Evolutionary conservation across 306 rosid genomes (phyloP), one percentile per base, ranked within the genome.

Genomic region (Cicer cuneatum): DNA sequence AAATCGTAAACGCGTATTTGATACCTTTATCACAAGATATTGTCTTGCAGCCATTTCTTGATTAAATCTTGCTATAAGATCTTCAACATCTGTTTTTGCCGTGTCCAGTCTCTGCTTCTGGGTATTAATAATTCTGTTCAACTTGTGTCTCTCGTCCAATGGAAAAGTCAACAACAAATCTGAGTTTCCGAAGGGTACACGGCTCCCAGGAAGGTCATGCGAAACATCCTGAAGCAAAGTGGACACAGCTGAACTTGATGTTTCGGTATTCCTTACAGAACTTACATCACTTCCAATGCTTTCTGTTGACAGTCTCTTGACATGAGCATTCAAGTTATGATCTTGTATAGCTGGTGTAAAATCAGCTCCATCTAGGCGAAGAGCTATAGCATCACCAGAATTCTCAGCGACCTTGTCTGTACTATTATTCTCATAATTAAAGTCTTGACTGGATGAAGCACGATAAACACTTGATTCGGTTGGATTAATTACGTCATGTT

Each of bases 1-100:
- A 83, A 41, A 56, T 58, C 13, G 6, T 59, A 43, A 45, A n/a
- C 51, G 48, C 8, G 1, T 41, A 43, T 57, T 41, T 12, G 40
- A 46, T 78, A 91, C 98, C 97, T 91, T 91, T 29, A 86, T 90
- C 8, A 80, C 83, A 63, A 94, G 97, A 76, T 88, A 90, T 76
- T 89, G 86, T 81, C 90, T 88, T 65, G 87, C 88, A 60, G 97
- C 87, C 82, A 78, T 86, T 85, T 94, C 98, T 83, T 94, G 96
- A 83, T 90, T 84, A 81, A 87, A 81, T 83, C 98, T 88, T 64
- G 96, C 91, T 74, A 90, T 54, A 83, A 91, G 93, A 88, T 88
- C 91, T 83, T 91, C 97, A 24, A 85, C 76, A 64, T 88, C 97
- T 43, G 93, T 77, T 85, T 83, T 89, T 46, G 91, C 87, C 8